Base-by-base conservation (phyloP, 768 basidiomycete species). In the Tricholoma matsutake region DNA sequence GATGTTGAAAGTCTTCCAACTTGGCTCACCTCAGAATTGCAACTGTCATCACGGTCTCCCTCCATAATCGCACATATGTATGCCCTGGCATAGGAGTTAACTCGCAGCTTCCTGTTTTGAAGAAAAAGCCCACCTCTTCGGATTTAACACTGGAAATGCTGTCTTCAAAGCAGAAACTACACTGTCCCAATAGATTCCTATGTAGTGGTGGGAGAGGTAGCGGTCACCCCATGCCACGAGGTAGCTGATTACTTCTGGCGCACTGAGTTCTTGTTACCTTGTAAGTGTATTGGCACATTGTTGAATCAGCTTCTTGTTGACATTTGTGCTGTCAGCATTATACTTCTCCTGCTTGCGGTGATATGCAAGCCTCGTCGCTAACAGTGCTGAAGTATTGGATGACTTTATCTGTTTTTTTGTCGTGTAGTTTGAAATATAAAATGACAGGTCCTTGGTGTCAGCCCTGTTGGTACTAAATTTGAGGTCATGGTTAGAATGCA, bases 151-250 rank as follows among this genome's bases (percentile, higher is more conserved):
- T 2, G 67, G 68, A 31, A 56, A 70, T 0, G 49, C 37, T 20
- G 22, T 29, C 16, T 66, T 66, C 13, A 72, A 18, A 0, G 65
- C 63, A 9, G 2, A 11, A 13, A 6, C 2, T 64, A 35, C 61
- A 1, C 28, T 29, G 11, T 71, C 65, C 76, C 74, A 79, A 45
- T 74, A 77, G 0, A 82, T 71, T 0, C 66, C 56, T 0, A 64
- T 65, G 57, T 74, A 82, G 16, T 63, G 31, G 57, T 81, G 80
- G 0, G 78, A 81, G 14, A 65, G 54, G 28, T 67, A 77, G 0
- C 61, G 49, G 54, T 80, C 79, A 0, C 74, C 75, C 77, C 76
- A 80, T 2, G 76, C 78, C 77, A 79, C 79, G 0, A 81, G 49
- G 49, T 79, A 77, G 7, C 67, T 69, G 0, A 79, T 68, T 0